Evolutionary conservation across 352 stramenopile genomes (phyloP), one percentile per base, ranked within the genome.

Genomic region (Saprolegnia parasitica): DNA sequence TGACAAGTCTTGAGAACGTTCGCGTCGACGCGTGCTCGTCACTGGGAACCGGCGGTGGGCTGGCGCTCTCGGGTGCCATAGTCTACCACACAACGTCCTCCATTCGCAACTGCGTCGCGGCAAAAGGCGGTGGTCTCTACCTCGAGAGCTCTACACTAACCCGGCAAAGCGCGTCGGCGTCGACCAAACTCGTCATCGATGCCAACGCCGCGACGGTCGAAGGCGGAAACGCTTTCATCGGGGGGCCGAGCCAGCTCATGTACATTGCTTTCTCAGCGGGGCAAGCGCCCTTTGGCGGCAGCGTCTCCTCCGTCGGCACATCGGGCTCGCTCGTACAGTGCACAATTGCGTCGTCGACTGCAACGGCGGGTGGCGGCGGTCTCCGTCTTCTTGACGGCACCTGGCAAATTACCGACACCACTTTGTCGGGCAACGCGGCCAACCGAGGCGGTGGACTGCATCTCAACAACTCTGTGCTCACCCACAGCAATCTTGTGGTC

Each of bases 391-490:
- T 52, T 23, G 24, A 16, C 16, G 39, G 58, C 58, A 35, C 23
- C 21, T 52, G 32, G 26, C 5, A 11, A 32, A 24, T 66, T 4
- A 15, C 32, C 8, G 26, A 50, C 58, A 66, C 9, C 46, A 52
- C 46, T 8, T 2, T 66, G 23, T 32, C n/a, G 18, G 18, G 58
- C 46, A 66, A 66, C 46, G 20, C n/a, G 8, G 58, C 26, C 23
- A 46, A 52, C 26, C 26, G 16, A 50, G 58, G 58, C 20, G 58
- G 58, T 23, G 58, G 58, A 1, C 8, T 66, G 24, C 39, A 66
- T 29, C 37, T 66, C 9, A 66, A 29, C 20, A 21, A 66, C 58
- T 20, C 58, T 1, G 20, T 21, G 20, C 5, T 66, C 6, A 66
- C 26, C 11, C 58, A 66, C 35, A 32, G 24, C 40, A 52, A 52